phyloP scores from a whole-genome alignment of 2,329 filamentous ascomycete genomes.

The Diaporthe vaccinii region DNA sequence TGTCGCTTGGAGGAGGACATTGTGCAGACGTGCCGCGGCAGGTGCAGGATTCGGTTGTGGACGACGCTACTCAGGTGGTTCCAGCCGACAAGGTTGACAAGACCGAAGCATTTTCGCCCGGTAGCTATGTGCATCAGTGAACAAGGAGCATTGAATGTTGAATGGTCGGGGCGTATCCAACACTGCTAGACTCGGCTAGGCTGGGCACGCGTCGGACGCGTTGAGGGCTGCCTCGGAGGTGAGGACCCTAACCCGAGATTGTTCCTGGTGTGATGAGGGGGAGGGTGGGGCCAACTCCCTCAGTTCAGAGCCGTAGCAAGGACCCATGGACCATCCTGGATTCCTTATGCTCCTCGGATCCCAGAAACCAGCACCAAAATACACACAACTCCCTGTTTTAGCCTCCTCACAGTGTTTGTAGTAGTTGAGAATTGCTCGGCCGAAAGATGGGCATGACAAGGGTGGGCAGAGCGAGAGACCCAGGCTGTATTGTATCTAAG shows the following conservation, averaged over 20 bases:
- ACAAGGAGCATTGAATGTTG: neutral
- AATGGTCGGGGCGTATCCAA: too few relatives aligned
- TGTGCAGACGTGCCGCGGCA: neutral
- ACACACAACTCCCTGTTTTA: neutral
- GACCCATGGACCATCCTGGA: neutral
- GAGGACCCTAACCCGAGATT: conserved; percentile 4
- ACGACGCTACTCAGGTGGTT: neutral
- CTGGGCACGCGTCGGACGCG: conserved; percentile 19
- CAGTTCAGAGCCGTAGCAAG: neutral
- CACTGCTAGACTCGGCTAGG: neutral
- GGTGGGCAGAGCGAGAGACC: neutral
- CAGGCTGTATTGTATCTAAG: neutral
- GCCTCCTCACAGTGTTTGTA: too few relatives aligned
- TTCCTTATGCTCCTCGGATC: neutral
- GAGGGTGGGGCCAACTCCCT: neutral
- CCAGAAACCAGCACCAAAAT: neutral
- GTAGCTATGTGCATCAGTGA: neutral
- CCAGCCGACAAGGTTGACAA: neutral
- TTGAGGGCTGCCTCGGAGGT: neutral
- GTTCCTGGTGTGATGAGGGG: too few relatives aligned
- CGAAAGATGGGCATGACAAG: neutral
- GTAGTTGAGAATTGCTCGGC: neutral
- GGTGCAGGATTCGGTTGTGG: neutral
- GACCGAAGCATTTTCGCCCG: neutral
- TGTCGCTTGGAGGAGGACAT: conserved; percentile 44